Evolutionary conservation across 495 filamentous ascomycete genomes (phyloP).

Genomic region (Neurospora tetrasperma): DNA sequence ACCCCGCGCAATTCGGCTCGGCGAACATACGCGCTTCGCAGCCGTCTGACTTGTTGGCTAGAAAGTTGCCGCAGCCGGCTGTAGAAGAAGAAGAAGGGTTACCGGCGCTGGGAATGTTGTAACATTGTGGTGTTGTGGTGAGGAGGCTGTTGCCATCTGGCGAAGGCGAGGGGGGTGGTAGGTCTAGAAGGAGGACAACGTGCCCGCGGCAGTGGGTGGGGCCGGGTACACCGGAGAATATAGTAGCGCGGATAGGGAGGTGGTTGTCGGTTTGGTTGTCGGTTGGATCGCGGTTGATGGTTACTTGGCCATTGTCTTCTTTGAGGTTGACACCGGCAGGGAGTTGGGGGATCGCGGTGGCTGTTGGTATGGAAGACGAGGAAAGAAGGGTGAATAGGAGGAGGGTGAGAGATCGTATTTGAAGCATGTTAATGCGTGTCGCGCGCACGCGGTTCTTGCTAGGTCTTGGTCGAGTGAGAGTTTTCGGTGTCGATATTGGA

Average conservation of each 20-base stretch:
- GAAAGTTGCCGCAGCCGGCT: slow-evolving; percentile 26
- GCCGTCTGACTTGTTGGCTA: slow-evolving; percentile 27
- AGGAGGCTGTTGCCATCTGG: no score
- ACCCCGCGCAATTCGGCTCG: slow-evolving; percentile 25
- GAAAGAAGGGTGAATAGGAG: not conserved
- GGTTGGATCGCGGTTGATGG: slow-evolving; percentile 14
- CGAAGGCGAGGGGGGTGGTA: no score
- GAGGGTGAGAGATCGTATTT: not conserved
- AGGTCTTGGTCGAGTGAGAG: not conserved
- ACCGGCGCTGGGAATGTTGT: slow-evolving; percentile 17
- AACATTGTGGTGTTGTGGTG: slow-evolving; percentile 17
- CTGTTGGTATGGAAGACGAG: not conserved
- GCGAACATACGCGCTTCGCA: slow-evolving; percentile 32
- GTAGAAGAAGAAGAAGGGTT: no score
- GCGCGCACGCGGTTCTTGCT: not conserved
- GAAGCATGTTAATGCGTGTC: not conserved
- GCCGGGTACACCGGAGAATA: slow-evolving; percentile 30
- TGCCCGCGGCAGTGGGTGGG: slow-evolving; percentile 27
- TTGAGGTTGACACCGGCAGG: slow-evolving; percentile 14
- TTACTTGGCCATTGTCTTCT: slow-evolving; percentile 26
- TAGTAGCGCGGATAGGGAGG: slow-evolving; percentile 22
- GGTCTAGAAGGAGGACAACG: slow-evolving; percentile 16
- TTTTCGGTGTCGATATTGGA: not conserved
- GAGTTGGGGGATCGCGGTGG: slow-evolving; percentile 4
- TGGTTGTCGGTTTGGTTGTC: slow-evolving; percentile 8